Base-by-base conservation (phyloP, 2,329 filamentous ascomycete species). In the Aspergillus ruber region DNA sequence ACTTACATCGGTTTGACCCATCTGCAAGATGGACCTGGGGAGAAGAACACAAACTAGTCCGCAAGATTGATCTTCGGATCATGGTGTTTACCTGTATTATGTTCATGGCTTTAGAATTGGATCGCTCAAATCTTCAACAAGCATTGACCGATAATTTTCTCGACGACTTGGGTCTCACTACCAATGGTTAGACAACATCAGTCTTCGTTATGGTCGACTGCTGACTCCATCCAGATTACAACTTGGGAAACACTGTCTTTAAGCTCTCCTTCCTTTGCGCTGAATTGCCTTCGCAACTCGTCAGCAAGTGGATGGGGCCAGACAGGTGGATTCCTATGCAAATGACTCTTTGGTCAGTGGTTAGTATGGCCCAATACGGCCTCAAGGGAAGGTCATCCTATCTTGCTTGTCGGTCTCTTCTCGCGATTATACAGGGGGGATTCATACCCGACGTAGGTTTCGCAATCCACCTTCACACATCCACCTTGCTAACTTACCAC, bases 31-130 rank as follows among this genome's bases (percentile, higher is more conserved):
- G 35, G 35, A 38, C 15, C 8, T 15, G 15, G 18, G 18, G 4
- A 15, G 35, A 38, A 6, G 35, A 38, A 18, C n/a, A 17, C 15
- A n/a, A 18, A 38, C 12, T 38, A 17, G n/a, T 38, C 10, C 35
- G 35, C n/a, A 38, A 38, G 35, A 18, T 38, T 15, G 35, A 38
- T 18, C 4, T 38, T 15, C 35, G 35, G 18, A 38, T 38, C n/a
- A 17, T 15, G 15, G 4, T 18, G 9, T 38, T 15, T 15, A 12
- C 18, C n/a, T 78, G 76, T 47, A 58, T 79, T 33, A 79, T 80
- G 77, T 82, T 82, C 62, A 79, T 82, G 44, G 78, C 74, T 0
- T 65, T 83, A 2, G 77, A 83, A 56, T 65, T 83, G 3, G 79
- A 82, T 57, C 70, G 81, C 38, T 78, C 78, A 27, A 83, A 83